Base-by-base conservation (phyloP, 768 basidiomycete genomes). In the Lyophyllum decastes region DNA sequence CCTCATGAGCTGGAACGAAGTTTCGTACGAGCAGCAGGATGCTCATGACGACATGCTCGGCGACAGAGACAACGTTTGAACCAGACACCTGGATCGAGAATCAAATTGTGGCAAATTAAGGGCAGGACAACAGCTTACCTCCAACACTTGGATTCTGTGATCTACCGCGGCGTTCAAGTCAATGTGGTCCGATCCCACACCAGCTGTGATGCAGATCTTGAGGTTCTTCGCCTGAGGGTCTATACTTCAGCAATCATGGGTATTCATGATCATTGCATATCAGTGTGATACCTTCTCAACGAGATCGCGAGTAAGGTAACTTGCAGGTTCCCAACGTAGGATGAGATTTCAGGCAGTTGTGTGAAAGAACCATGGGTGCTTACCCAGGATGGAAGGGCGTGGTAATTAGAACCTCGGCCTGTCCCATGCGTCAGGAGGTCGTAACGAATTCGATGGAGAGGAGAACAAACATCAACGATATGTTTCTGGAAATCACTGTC, bases 21-120 rank as follows among this genome's bases (percentile, higher is more conserved):
- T 96, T 96, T 69, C 93, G 85, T 68, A 96, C 93, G 55, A 95
- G 87, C 38, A 92, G 76, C 49, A 96, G 86, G 63, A 96, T 95
- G 71, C 86, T 88, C 92, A 94, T 94, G 56, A 93, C 72, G 58
- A 92, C 92, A 71, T 94, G 92, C 73, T 95, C 94, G 45, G 93
- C 94, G 43, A 95, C 94, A 11, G 91, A 94, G 51, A 89, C 88
- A 52, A 95, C 94, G 67, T 94, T 95, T 22, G 90, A 92, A 35
- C 94, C 94, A 27, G 92, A 88, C 35, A 95, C 90, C 76, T 84
- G 55, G 54, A 44, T 27, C 21, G 49, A 34, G n/a, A 22, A 44
- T 62, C 55, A 54, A 64, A 38, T 58, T 53, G 44, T 54, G 52
- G 2, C 40, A 30, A 50, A 22, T 43, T 52, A 40, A 17, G 35